Evolutionary conservation across 169 alveolate genomes (phyloP).

Genomic region (Eimeria sp.): DNA sequence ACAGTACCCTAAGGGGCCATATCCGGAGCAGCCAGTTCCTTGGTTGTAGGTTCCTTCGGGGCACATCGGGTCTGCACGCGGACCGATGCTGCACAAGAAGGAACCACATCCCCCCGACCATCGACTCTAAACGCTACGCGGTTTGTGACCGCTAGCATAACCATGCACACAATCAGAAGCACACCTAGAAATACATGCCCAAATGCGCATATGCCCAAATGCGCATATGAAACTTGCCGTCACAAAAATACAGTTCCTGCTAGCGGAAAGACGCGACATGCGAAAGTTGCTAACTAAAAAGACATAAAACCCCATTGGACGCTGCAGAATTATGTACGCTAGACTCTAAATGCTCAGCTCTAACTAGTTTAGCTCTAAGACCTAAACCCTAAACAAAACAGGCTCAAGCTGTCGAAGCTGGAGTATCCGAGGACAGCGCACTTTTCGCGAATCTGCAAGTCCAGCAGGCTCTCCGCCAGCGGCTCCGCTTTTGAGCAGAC

Average conservation of each 20-base stretch:
- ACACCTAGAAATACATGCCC: background rate
- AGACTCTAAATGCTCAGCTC: too few species aligned
- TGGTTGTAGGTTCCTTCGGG: constrained; percentile 30
- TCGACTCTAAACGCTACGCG: background rate
- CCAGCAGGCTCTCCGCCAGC: background rate
- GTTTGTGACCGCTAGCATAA: too few species aligned
- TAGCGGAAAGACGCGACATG: background rate
- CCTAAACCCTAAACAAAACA: background rate
- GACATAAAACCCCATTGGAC: too few species aligned
- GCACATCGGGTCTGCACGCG: constrained; percentile 8
- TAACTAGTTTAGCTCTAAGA: background rate
- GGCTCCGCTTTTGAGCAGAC: constrained; percentile 22
- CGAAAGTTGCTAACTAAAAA: background rate
- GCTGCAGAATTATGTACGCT: too few species aligned
- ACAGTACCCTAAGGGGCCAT: constrained; percentile 39
- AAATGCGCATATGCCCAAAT: background rate
- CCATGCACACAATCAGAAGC: background rate
- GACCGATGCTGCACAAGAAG: background rate
- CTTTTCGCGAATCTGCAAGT: constrained; percentile 44
- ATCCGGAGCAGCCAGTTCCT: constrained; percentile 32
- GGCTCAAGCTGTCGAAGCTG: background rate
- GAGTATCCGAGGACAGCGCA: background rate
- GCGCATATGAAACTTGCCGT: background rate
- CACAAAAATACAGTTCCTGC: background rate
- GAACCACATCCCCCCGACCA: background rate